Base-by-base conservation (phyloP, 192 early-diverging fungal species). In the Entrophospora sp. region DNA sequence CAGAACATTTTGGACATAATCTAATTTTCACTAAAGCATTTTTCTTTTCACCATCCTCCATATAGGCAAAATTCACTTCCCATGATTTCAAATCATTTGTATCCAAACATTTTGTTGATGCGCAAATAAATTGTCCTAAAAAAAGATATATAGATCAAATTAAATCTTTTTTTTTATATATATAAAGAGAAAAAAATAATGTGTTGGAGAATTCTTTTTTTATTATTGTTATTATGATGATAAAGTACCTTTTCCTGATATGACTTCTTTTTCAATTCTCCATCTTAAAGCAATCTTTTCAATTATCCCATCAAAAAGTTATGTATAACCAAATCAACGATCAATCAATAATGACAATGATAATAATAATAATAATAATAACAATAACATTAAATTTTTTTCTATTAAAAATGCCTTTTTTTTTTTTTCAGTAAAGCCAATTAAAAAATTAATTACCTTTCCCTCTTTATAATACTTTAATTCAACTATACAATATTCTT, bases 61-160 rank as follows among this genome's bases (percentile, higher is more conserved):
- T 68, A 73, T 92, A 94, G 8, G 68, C 85, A 69, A 94, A 94
- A 64, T 91, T 91, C 12, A 94, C 87, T 69, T 94, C 91, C 91
- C 91, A 94, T 34, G 86, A 86, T 35, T 79, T 68, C 16, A 94
- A 69, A 4, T 71, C 68, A 12, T 64, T 52, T n/a, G 56, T 66
- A 5, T 71, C 57, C 18, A 75, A 67, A 37, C 89, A 85, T 27
- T 66, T 37, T 24, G 84, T 71, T 61, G 83, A 87, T 16, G 77
- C 89, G 66, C 91, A 93, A 2, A 75, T 75, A 63, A 88, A 90
- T 64, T 90, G 88, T 0, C 91, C 84, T 84, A 45, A 20, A 45
- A 16, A 40, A 30, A 13, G 0, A 53, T 31, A 14, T n/a, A n/a
- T n/a, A n/a, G n/a, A n/a, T n/a, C n/a, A n/a, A n/a, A n/a, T n/a